phyloP scores from a whole-genome alignment of 306 rosid species.

The Quercus variabilis region DNA sequence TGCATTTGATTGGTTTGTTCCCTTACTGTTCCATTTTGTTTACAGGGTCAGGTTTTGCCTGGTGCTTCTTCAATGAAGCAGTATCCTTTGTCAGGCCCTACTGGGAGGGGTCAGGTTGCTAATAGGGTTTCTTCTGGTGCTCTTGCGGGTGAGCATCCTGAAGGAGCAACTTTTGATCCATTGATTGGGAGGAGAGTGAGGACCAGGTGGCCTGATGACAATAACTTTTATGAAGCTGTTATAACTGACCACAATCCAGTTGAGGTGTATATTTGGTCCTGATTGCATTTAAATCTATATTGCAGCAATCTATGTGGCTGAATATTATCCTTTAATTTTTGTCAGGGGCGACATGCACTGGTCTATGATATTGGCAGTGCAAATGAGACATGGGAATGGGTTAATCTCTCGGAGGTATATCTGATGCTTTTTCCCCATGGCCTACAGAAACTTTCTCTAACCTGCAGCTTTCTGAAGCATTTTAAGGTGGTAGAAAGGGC shows the following conservation, averaged over 20 bases:
- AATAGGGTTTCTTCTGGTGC: constrained; percentile 66
- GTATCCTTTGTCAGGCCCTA: constrained; percentile 60
- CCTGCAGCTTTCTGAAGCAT: neutral
- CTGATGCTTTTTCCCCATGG: constrained; percentile 14
- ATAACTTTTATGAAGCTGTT: constrained; percentile 88
- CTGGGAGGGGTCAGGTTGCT: constrained; percentile 68
- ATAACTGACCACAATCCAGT: constrained; percentile 62
- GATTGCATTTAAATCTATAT: constrained; percentile 11
- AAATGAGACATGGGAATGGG: constrained; percentile 85
- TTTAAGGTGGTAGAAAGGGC: too few relatives aligned
- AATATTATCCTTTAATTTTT: constrained; percentile 7
- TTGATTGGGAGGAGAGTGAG: constrained; percentile 78
- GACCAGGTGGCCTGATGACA: constrained; percentile 96
- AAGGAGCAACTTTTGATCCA: constrained; percentile 54
- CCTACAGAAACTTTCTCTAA: neutral
- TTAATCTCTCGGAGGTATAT: constrained; percentile 87
- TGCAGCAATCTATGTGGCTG: constrained; percentile 16
- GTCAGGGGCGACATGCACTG: constrained; percentile 81
- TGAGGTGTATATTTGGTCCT: constrained; percentile 58
- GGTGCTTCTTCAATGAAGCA: constrained; percentile 69
- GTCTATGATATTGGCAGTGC: constrained; percentile 74
- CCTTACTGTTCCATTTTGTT: constrained; percentile 9
- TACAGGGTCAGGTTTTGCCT: constrained; percentile 51
- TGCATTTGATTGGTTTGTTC: constrained; percentile 2
- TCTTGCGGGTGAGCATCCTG: constrained; percentile 48